Percentiles rank a stretch among this genome's conserved stretches.
These are phyloP conservation scores for Aquilaria yunnanensis DNA, from an alignment of 345 rosid species.

Conservation along the genomic window DNA sequence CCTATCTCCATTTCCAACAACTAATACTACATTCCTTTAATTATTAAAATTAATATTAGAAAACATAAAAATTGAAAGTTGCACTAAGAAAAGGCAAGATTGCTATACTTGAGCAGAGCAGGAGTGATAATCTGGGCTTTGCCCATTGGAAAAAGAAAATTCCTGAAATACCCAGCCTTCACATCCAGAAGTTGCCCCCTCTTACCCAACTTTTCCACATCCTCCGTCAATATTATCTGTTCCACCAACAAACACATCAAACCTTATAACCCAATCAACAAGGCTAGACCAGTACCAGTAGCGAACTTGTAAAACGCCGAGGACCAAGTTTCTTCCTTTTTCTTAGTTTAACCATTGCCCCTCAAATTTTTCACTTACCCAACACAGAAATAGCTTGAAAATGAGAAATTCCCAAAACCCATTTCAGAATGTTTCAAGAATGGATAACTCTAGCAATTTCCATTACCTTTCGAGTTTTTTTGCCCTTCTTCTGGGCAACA, in stretches of 20 bases:
- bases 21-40: not conserved
- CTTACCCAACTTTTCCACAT: slow-evolving; percentile 62
- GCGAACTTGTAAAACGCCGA: not conserved
- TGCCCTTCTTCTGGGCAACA: slow-evolving; percentile 69
- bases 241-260: not conserved
- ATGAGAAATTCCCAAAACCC: not conserved
- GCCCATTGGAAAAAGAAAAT: slow-evolving; percentile 73
- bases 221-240: slow-evolving; percentile 89
- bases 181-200: slow-evolving; percentile 77
- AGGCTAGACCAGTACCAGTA: no score
- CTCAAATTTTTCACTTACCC: not conserved
- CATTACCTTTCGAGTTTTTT: slow-evolving; percentile 66
- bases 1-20: no score
- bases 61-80: slow-evolving; percentile 3
- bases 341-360: not conserved
- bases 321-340: not conserved
- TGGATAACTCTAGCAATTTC: slow-evolving; percentile 4
- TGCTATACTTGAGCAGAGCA: slow-evolving; percentile 57
- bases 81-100: not conserved
- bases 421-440: not conserved
- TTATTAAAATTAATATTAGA: not conserved
- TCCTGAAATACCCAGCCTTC: slow-evolving; percentile 85
- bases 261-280: slow-evolving; percentile 2
- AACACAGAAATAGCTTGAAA: not conserved
- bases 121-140: slow-evolving; percentile 90